These are phyloP conservation scores for Blastobotrys petasosporus DNA, from an alignment of 1,139 yeast species.

Conservation along the genomic window DNA sequence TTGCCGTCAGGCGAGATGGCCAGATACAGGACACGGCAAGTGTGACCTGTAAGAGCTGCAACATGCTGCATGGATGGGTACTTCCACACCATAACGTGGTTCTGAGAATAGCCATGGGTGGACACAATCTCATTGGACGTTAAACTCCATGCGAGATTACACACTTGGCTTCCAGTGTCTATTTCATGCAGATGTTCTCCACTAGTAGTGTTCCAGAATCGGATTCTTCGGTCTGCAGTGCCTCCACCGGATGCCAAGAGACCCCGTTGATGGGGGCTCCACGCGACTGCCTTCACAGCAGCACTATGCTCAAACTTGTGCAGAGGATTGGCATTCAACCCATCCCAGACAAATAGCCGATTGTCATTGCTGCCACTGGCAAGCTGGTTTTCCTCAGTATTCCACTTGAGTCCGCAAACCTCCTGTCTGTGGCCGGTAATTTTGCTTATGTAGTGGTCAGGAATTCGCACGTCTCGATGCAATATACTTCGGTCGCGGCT, in stretches of 20 bases:
- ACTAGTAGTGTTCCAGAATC: slow-evolving; percentile 86
- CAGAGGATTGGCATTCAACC: slow-evolving; percentile 59
- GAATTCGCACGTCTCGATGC: slow-evolving; percentile 86
- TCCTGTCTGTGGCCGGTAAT: slow-evolving; percentile 83
- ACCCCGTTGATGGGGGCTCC: slow-evolving; percentile 98
- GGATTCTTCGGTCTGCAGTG: slow-evolving; percentile 84
- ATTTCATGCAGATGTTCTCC: slow-evolving; percentile 70
- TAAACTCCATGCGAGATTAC: slow-evolving; percentile 89
- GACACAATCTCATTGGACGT: slow-evolving; percentile 89
- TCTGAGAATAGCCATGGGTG: slow-evolving; percentile 90
- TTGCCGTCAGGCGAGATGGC: slow-evolving; percentile 96
- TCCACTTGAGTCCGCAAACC: slow-evolving; percentile 96
- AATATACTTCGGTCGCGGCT: slow-evolving; percentile 77
- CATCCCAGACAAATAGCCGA: slow-evolving; percentile 74
- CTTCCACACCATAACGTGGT: slow-evolving; percentile 92
- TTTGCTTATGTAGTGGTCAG: slow-evolving; percentile 71
- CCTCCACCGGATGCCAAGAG: slow-evolving; percentile 96
- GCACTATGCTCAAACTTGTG: slow-evolving; percentile 84
- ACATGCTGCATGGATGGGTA: slow-evolving; percentile 90
- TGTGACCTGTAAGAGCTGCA: slow-evolving; percentile 91
- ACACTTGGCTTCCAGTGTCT: slow-evolving; percentile 94
- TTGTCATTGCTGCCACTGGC: slow-evolving; percentile 71
- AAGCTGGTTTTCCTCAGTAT: slow-evolving; percentile 67
- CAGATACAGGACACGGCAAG: slow-evolving; percentile 82
- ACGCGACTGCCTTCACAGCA: slow-evolving; percentile 92